phyloP scores from a whole-genome alignment of 2,329 filamentous ascomycete species.

The Pestalotiopsis sp. region DNA sequence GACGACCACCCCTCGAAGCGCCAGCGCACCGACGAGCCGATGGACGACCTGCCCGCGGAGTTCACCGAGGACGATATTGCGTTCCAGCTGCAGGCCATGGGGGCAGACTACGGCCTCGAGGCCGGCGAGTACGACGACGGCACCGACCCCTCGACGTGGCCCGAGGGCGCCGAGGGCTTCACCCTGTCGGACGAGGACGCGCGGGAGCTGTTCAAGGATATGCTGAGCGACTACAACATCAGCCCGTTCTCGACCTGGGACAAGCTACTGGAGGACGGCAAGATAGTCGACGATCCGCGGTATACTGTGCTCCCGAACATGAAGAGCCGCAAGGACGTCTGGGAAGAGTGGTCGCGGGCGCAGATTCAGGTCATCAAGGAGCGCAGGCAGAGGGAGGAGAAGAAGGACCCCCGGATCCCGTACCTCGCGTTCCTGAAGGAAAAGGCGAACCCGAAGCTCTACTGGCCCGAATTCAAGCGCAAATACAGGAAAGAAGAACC shows the following conservation, averaged over 20 bases:
- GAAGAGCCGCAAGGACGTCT: conserved; percentile 79
- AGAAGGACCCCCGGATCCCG: conserved; percentile 79
- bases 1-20: conserved; percentile 51
- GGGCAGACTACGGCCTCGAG: conserved; percentile 78
- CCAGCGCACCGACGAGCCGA: conserved; percentile 45
- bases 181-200: conserved; percentile 77
- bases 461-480: conserved; percentile 95
- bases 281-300: conserved; percentile 80
- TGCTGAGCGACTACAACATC: conserved; percentile 80
- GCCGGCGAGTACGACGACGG: conserved; percentile 76
- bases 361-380: conserved; percentile 75
- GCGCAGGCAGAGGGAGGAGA: conserved; percentile 73
- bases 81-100: conserved; percentile 88
- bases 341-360: conserved; percentile 80
- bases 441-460: conserved; percentile 86
- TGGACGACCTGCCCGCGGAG: conserved; percentile 60
- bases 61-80: conserved; percentile 96
- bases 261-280: conserved; percentile 79
- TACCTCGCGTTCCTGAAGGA: conserved; percentile 83
- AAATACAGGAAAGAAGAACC: conserved; percentile 82
- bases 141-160: conserved; percentile 57
- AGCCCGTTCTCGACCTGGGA: conserved; percentile 94
- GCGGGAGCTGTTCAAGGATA: conserved; percentile 77
- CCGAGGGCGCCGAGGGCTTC: conserved; percentile 72
- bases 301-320: conserved; percentile 85